A percentile compares a stretch with the other conserved stretches of the same genome.
Conservation (phyloP, 495 filamentous ascomycete species). For the Terfezia boudieri region DNA sequence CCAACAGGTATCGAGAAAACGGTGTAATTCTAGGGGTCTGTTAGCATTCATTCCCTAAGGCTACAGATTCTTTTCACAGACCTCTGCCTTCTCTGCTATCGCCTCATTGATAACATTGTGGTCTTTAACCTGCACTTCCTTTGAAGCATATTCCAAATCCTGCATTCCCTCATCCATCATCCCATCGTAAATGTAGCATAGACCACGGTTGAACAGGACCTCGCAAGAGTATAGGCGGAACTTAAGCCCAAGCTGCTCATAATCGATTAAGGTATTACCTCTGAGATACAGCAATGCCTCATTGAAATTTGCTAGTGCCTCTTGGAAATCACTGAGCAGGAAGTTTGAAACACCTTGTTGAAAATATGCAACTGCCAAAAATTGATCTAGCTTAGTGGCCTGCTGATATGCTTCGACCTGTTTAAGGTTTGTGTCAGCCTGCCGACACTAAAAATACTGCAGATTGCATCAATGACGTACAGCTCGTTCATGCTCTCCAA, state of each 20-base stretch:
- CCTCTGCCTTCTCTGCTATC: slow-evolving; percentile 78
- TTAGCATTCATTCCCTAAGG: background rate
- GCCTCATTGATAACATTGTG: slow-evolving; percentile 97
- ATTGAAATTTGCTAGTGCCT: slow-evolving; percentile 96
- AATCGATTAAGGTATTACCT: slow-evolving; percentile 93
- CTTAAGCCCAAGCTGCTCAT: slow-evolving; percentile 84
- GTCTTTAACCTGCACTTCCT: slow-evolving; percentile 84
- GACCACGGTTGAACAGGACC: slow-evolving; percentile 88
- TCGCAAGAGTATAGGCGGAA: slow-evolving; percentile 97
- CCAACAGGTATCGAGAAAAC: slow-evolving; percentile 98
- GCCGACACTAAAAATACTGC: slow-evolving; percentile 1
- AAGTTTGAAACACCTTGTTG: slow-evolving; percentile 98
- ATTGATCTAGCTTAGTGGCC: slow-evolving; percentile 71
- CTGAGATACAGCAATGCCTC: slow-evolving; percentile 87
- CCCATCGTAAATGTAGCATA: slow-evolving; percentile 93
- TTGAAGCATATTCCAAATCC: slow-evolving; percentile 77
- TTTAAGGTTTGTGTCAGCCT: background rate
- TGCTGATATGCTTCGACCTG: slow-evolving; percentile 90
- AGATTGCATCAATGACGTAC: slow-evolving; percentile 30
- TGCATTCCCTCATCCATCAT: slow-evolving; percentile 76
- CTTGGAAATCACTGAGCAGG: slow-evolving; percentile 87
- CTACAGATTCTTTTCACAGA: slow-evolving; percentile 18
- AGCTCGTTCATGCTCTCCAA: slow-evolving; percentile 90
- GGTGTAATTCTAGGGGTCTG: slow-evolving; percentile 56
- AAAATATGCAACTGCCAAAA: slow-evolving; percentile 94